Conservation (phyloP, 306 rosid genomes). For the Psophocarpus tetragonolobus region DNA sequence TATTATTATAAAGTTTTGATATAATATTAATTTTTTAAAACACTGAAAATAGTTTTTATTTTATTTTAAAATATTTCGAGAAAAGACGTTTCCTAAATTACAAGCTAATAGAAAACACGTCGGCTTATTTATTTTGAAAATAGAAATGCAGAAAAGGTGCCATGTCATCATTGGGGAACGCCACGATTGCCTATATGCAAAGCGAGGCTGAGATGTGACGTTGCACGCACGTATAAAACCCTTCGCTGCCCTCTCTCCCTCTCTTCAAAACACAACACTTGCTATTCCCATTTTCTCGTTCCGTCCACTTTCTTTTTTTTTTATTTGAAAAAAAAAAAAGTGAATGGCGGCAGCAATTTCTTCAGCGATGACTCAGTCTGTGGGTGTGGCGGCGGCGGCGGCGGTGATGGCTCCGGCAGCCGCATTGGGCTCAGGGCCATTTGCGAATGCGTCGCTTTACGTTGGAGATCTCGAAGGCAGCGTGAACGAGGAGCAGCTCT, state of each 20-base stretch:
- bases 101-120: too few relatives aligned
- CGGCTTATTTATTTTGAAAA: too few relatives aligned
- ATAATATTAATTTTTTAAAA: too few relatives aligned
- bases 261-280: conserved; percentile 17
- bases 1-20: too few relatives aligned
- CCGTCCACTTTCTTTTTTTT: neutral
- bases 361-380: conserved; percentile 22
- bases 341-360: conserved; percentile 9
- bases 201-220: conserved; percentile 13
- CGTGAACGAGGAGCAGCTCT: conserved; percentile 73
- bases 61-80: too few relatives aligned
- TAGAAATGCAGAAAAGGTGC: neutral
- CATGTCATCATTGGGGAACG: conserved; percentile 10
- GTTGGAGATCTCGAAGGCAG: conserved; percentile 80
- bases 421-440: conserved; percentile 31
- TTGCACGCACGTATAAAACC: conserved; percentile 7
- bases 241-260: conserved; percentile 20
- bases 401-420: conserved; percentile 8
- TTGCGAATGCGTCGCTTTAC: conserved; percentile 62
- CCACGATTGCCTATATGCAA: neutral
- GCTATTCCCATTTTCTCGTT: neutral
- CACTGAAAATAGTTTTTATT: too few relatives aligned
- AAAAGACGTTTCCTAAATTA: too few relatives aligned
- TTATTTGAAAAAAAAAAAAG: neutral
- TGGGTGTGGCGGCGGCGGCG: neutral